Evolutionary conservation across 2,329 filamentous ascomycete genomes (phyloP), one percentile per base, ranked within the genome.

Genomic region (Colletotrichum sansevieriae): DNA sequence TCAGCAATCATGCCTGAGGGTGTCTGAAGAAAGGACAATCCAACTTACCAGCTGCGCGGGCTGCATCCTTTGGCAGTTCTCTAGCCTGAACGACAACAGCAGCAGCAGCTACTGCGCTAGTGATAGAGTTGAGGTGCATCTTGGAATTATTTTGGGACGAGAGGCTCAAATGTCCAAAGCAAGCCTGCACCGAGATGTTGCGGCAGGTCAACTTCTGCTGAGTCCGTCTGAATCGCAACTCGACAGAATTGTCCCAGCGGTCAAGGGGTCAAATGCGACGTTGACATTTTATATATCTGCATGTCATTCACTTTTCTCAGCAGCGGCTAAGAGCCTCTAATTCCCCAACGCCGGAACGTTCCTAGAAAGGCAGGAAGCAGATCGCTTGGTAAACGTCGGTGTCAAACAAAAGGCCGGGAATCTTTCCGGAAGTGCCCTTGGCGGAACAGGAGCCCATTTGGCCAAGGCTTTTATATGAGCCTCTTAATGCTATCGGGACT

Each of bases 21-120:
- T 12, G 41, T 11, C 9, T 5, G 7, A 44, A 4, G 1, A 0
- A 11, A 3, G 18, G 25, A 25, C 25, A 25, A 25, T 25, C 25
- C 25, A 4, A 41, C 66, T 1, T 41, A 72, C 72, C 70, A 20
- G 72, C 70, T 22, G 69, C 73, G 12, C 72, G 68, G 22, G 46
- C 52, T 57, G 71, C 70, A 41, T 74, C 72, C 43, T 71, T 67
- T 13, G 72, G 68, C 22, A 73, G 52, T 54, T 74, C 73, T 46
- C 54, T 70, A 15, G 69, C 72, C 11, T 70, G 39, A 8, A 68
- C 65, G 22, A 46, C 39, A 3, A 41, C 56, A n/a, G 65, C 72
- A 5, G 72, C 60, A 59, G 71, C 35, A 41, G 65, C 47, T 22
- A 68, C 67, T 13, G 56, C 71, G 33, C 65, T 41, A 5, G 49